Evolutionary conservation across 176 grass and related monocot genomes (phyloP).

Genomic region (Musa schizocarpa): DNA sequence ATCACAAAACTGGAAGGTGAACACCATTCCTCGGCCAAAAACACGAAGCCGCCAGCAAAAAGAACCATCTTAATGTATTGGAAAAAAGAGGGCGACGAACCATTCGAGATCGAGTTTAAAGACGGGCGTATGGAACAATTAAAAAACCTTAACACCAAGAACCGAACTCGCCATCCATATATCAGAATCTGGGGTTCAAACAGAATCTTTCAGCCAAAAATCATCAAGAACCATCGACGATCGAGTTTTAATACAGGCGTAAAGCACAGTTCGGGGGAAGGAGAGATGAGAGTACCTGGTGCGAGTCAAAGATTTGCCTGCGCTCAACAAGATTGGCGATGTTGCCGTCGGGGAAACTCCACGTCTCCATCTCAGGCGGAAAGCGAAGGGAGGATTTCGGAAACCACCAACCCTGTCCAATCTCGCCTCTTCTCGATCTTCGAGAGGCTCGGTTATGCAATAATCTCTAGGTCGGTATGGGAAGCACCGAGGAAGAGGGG

Average conservation of each 20-base stretch:
- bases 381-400: neutral
- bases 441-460: neutral
- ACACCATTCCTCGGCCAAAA: neutral
- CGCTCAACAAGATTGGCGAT: constrained; percentile 51
- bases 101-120: neutral
- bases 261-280: neutral
- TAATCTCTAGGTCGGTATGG: neutral
- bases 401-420: neutral
- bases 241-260: neutral
- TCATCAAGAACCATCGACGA: neutral
- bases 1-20: neutral
- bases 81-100: neutral
- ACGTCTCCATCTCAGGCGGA: constrained; percentile 29
- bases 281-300: constrained; percentile 21
- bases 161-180: too few species aligned
- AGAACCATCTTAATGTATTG: neutral
- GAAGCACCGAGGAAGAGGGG: too few species aligned
- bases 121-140: too few species aligned
- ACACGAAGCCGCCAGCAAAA: neutral
- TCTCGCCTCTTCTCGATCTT: neutral
- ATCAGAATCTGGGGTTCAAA: too few species aligned
- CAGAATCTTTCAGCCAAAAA: too few species aligned
- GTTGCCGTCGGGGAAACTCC: constrained; percentile 57
- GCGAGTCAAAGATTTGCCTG: constrained; percentile 29
- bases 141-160: too few species aligned